These are phyloP conservation scores for Verticillium nubilum DNA, from an alignment of 2,329 filamentous ascomycete genomes.

Conservation along the genomic window DNA sequence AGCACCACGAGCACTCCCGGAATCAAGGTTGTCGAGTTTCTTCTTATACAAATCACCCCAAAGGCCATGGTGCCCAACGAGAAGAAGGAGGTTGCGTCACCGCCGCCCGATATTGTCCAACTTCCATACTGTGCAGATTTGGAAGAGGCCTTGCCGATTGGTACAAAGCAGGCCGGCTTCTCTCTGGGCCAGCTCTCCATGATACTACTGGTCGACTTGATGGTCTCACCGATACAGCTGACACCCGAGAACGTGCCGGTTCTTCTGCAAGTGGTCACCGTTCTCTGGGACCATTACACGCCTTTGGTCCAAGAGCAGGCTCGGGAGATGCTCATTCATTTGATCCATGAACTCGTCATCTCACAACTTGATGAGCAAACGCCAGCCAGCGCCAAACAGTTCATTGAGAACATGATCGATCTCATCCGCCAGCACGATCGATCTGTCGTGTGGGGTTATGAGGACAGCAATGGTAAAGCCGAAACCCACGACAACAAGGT, in stretches of 20 bases:
- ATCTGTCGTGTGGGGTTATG: constrained; percentile 87
- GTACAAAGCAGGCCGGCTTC: constrained; percentile 87
- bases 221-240: constrained; percentile 86
- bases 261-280: constrained; percentile 82
- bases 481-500: constrained; percentile 74
- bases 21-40: constrained; percentile 88
- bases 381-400: constrained; percentile 56
- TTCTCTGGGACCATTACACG: constrained; percentile 97
- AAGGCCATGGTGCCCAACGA: constrained; percentile 96
- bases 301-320: constrained; percentile 93
- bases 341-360: constrained; percentile 93
- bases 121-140: constrained; percentile 90
- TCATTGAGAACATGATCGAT: constrained; percentile 85
- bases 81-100: constrained; percentile 62
- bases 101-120: constrained; percentile 66
- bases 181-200: constrained; percentile 89
- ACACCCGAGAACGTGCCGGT: constrained; percentile 75
- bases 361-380: constrained; percentile 66
- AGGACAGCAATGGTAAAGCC: constrained; percentile 84
- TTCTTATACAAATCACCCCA: constrained; percentile 84
- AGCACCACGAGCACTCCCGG: constrained; percentile 70
- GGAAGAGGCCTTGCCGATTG: constrained; percentile 70
- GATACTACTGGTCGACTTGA: constrained; percentile 89
- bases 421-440: constrained; percentile 77
- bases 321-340: constrained; percentile 93